Evolutionary conservation across 2,329 filamentous ascomycete species (phyloP).

Genomic region (Myriangium duriaei): DNA sequence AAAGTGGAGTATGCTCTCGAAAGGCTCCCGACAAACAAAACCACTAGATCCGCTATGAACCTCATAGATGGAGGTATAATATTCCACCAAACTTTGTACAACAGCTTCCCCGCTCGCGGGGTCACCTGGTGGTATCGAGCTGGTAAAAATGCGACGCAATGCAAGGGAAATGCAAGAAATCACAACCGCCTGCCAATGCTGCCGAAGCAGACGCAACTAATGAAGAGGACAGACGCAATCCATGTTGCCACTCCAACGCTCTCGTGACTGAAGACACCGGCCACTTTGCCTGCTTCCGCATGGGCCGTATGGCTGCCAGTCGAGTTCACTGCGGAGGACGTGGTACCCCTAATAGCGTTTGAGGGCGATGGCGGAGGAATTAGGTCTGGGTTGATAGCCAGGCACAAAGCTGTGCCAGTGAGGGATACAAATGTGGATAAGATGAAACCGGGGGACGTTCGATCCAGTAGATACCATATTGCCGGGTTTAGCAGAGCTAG

Average conservation of each 20-base stretch:
- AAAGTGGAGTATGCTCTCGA: no score
- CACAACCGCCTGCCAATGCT: conserved; percentile 73
- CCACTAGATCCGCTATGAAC: no score
- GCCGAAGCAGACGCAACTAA: conserved; percentile 88
- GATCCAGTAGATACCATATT: conserved; percentile 92
- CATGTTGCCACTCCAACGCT: conserved; percentile 65
- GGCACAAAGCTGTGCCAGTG: conserved; percentile 58
- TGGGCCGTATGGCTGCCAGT: conserved; percentile 1
- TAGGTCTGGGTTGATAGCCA: conserved; percentile 65
- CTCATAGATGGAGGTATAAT: no score
- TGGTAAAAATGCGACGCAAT: not conserved
- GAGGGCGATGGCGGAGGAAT: conserved; percentile 51
- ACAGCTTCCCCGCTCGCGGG: no score
- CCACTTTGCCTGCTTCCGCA: conserved; percentile 11
- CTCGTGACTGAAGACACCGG: conserved; percentile 47
- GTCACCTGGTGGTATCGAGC: no score
- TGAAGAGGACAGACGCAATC: conserved; percentile 89
- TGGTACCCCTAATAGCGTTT: conserved; percentile 11
- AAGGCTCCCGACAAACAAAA: no score
- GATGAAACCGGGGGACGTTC: conserved; percentile 71
- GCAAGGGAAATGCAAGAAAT: not conserved
- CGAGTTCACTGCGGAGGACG: conserved; percentile 11
- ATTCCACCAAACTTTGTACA: no score
- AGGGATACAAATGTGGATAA: conserved; percentile 64
- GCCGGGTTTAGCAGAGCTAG: conserved; percentile 85